phyloP scores from a whole-genome alignment of 2,329 filamentous ascomycete genomes.

The Zymoseptoria pseudotritici region DNA sequence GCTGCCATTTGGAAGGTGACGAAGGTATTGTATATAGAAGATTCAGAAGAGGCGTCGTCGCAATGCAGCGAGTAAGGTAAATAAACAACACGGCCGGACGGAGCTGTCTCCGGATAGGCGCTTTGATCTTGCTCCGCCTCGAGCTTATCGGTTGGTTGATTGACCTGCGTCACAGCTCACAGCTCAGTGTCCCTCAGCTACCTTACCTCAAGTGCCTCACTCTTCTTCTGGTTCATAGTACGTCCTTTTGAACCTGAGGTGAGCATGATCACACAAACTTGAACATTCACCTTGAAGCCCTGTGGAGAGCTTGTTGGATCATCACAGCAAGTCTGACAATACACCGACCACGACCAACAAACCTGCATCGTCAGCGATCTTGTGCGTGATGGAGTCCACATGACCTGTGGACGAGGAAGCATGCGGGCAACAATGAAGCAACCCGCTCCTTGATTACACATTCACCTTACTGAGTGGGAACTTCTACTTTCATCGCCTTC shows the following conservation, averaged over 20 bases:
- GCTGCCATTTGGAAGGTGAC: conserved; percentile 4
- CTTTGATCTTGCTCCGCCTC: neutral
- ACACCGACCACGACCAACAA: neutral
- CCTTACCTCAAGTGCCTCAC: no score
- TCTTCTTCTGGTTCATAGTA: no score
- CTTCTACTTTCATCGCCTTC: neutral
- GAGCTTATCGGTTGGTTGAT: neutral
- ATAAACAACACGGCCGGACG: neutral
- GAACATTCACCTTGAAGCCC: neutral
- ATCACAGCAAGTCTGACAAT: neutral
- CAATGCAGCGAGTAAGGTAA: neutral
- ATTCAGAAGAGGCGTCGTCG: no score
- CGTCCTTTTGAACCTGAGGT: no score
- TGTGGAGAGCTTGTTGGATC: neutral
- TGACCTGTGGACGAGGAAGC: neutral
- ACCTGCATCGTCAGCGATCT: neutral
- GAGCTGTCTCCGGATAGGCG: neutral
- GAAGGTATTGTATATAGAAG: neutral
- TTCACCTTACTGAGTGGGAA: neutral
- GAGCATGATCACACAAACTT: neutral
- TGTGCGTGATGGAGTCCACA: conserved; percentile 1
- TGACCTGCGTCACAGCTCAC: neutral
- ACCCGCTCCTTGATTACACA: neutral
- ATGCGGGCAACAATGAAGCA: neutral
- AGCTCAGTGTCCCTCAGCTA: neutral